Evolutionary conservation across 345 rosid species (phyloP).

Genomic region (Noccaea caerulescens): DNA sequence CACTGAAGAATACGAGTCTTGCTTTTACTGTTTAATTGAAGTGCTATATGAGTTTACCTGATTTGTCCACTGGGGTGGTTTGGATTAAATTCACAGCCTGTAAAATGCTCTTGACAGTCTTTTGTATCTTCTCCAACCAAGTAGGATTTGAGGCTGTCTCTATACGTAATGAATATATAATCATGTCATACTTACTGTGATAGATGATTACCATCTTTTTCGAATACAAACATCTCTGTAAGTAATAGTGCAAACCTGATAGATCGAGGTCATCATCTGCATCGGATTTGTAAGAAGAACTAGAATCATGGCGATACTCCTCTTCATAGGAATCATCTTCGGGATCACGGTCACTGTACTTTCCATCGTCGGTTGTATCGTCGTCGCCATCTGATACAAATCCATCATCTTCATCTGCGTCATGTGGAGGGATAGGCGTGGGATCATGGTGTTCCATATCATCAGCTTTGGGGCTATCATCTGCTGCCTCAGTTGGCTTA

Average conservation of each 20-base stretch:
- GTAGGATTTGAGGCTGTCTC: conserved; percentile 61
- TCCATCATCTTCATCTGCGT: conserved; percentile 62
- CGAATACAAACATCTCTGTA: conserved; percentile 14
- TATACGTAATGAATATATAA: conserved; percentile 32
- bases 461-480: conserved; percentile 42
- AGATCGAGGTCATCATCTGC: conserved; percentile 57
- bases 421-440: conserved; percentile 45
- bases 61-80: conserved; percentile 71
- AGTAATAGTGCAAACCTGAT: conserved; percentile 56
- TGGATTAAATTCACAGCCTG: conserved; percentile 76
- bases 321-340: conserved; percentile 65
- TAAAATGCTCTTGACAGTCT: conserved; percentile 59
- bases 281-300: conserved; percentile 60
- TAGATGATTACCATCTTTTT: neutral
- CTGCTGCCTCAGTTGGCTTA: conserved; percentile 49
- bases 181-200: conserved; percentile 22
- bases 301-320: conserved; percentile 56
- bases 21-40: neutral
- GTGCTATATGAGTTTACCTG: conserved; percentile 52
- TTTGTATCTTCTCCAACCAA: conserved; percentile 87
- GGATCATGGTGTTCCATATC: conserved; percentile 58
- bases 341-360: conserved; percentile 57
- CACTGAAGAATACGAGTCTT: conserved; percentile 6
- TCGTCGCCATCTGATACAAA: conserved; percentile 76
- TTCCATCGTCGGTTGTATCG: conserved; percentile 53